A percentile compares a stretch with the other conserved stretches of the same genome.
phyloP scores from a whole-genome alignment of 768 basidiomycete genomes.

The Hydnomerulius pinastri region DNA sequence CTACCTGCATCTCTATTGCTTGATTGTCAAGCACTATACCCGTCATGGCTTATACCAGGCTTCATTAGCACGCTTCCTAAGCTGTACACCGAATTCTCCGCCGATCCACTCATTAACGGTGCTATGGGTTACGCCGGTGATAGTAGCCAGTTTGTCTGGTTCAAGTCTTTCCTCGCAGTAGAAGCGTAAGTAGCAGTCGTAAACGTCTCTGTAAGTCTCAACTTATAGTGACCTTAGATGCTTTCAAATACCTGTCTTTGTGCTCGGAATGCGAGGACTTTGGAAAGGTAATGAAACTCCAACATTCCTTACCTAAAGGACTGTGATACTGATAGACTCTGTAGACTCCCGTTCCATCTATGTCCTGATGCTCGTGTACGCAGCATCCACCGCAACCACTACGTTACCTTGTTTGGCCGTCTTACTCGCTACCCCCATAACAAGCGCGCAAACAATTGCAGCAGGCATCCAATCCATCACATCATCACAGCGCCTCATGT shows the following conservation, averaged over 20 bases:
- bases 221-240: conserved; percentile 28
- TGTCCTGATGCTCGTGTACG: conserved; percentile 69
- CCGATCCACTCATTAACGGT: conserved; percentile 67
- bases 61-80: conserved; percentile 44
- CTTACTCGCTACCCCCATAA: conserved; percentile 54
- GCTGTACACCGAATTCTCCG: conserved; percentile 57
- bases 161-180: conserved; percentile 61
- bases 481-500: conserved; percentile 49
- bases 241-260: conserved; percentile 78
- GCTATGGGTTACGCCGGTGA: conserved; percentile 44
- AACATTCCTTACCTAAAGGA: not conserved
- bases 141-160: conserved; percentile 51
- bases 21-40: conserved; percentile 71
- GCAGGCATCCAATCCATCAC: conserved; percentile 44
- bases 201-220: not conserved
- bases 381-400: conserved; percentile 76
- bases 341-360: conserved; percentile 58
- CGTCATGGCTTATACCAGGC: conserved; percentile 49
- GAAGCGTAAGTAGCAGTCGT: conserved; percentile 65
- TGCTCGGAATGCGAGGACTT: conserved; percentile 63
- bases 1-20: conserved; percentile 67
- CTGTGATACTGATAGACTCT: not conserved
- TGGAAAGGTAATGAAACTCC: conserved; percentile 48
- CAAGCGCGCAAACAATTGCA: conserved; percentile 34
- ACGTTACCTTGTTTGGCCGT: conserved; percentile 69